Evolutionary conservation across 2,329 filamentous ascomycete species (phyloP), one percentile per base, ranked within the genome.

Genomic region (Botrytis porri): DNA sequence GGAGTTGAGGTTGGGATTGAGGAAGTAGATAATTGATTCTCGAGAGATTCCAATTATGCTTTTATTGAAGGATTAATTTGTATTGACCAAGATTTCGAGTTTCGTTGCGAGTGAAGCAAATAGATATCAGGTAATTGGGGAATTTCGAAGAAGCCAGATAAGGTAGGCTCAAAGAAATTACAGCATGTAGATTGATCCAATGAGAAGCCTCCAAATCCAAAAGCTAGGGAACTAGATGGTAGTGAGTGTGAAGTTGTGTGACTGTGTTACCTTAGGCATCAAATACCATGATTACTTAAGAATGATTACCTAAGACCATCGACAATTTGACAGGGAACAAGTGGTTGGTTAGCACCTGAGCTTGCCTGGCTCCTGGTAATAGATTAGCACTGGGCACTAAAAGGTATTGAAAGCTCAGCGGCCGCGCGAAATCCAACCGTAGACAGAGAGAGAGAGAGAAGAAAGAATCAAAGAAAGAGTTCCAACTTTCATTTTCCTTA

Each of bases 81-180:
- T 25, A n/a, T 48, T 65, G 43, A 65, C 41, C 18, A 32, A 45
- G 29, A 32, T 48, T 48, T n/a, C 4, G 12, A 43, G 32, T 48
- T 48, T 37, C 8, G 63, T 65, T 51, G 63, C 45, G 43, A 37
- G 25, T 51, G n/a, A 64, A 35, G 9, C 51, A 29, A 63, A 20
- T n/a, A 10, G 39, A 41, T 25, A 43, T 1, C 14, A 25, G 14
- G 29, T 35, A 35, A 25, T 18, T 12, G 7, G 41, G 32, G 25
- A 54, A 39, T 39, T 67, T 57, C 48, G 65, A 67, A 67, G 48
- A 67, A 67, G 65, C 45, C 65, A 67, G 65, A 67, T 67, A 67
- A 67, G 65, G 48, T 25, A 67, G 65, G 37, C 37, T 63, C 61
- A 43, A 43, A 63, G 64, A 37, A 54, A 64, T 43, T 45, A 45